These are phyloP conservation scores for Solanum chiquidenum DNA, from an alignment of 257 asterid species.

Conservation along the genomic window DNA sequence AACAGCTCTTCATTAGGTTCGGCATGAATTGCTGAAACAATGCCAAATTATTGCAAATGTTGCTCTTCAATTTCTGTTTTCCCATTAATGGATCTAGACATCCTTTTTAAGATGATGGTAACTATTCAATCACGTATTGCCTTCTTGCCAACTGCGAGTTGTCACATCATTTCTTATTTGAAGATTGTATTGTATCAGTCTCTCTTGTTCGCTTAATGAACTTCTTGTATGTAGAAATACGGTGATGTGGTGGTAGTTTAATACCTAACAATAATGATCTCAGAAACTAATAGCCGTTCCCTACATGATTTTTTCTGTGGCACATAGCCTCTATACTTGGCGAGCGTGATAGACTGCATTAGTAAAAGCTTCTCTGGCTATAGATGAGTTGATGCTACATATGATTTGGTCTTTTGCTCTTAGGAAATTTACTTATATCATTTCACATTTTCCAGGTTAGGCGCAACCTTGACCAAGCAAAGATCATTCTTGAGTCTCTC, in stretches of 20 bases:
- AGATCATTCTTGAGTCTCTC: constrained; percentile 70
- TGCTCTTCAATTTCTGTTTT: neutral
- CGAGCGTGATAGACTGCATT: neutral
- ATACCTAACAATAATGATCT: neutral
- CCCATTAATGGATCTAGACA: neutral
- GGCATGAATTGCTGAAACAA: neutral
- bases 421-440: neutral
- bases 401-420: neutral
- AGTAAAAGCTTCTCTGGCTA: neutral
- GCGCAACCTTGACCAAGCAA: constrained; percentile 97
- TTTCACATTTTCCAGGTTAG: constrained; percentile 57
- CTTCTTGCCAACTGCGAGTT: neutral
- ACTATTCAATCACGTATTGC: neutral
- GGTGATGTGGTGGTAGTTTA: neutral
- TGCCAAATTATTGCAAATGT: neutral
- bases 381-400: neutral
- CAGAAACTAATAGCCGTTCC: neutral
- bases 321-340: neutral
- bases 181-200: neutral
- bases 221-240: neutral
- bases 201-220: neutral
- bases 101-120: neutral
- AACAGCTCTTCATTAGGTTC: neutral
- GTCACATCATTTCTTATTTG: neutral
- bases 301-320: neutral